Evolutionary conservation across 495 filamentous ascomycete species (phyloP).

Genomic region (Platismatia glauca): DNA sequence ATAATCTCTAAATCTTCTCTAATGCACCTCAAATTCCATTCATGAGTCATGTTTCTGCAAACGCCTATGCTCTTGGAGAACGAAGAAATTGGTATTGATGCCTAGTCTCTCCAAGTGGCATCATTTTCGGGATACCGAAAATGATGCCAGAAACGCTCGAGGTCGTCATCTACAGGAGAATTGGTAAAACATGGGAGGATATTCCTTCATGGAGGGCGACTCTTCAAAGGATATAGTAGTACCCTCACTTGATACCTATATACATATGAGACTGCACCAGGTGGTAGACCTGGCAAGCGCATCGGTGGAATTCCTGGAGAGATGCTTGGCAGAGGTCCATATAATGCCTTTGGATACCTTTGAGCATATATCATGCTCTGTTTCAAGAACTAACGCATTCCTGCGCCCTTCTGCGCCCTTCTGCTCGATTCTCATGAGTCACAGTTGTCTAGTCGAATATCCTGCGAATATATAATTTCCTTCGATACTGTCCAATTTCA

Average conservation of each 20-base stretch:
- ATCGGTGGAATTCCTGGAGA: neutral
- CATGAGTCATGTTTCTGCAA: too few relatives aligned
- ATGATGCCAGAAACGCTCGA: neutral
- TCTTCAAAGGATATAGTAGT: neutral
- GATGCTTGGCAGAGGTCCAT: neutral
- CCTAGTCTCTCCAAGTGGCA: neutral
- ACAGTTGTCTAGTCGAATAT: neutral
- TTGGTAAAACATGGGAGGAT: neutral
- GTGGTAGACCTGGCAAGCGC: neutral
- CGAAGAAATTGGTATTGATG: neutral
- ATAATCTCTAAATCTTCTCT: neutral
- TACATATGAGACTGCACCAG: neutral
- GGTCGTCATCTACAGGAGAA: neutral
- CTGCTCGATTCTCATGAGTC: neutral
- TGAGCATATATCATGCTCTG: constrained; percentile 2
- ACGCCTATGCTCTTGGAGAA: too few relatives aligned
- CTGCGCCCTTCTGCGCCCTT: neutral
- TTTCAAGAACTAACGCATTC: neutral
- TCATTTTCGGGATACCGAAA: neutral
- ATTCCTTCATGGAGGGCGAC: neutral
- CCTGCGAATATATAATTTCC: neutral
- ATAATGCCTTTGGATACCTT: neutral
- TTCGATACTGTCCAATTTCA: neutral
- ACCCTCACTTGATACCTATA: neutral
- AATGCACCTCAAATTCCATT: too few relatives aligned